These are phyloP conservation scores for Multifurca ochricompacta DNA, from an alignment of 768 basidiomycete genomes.

Conservation along the genomic window DNA sequence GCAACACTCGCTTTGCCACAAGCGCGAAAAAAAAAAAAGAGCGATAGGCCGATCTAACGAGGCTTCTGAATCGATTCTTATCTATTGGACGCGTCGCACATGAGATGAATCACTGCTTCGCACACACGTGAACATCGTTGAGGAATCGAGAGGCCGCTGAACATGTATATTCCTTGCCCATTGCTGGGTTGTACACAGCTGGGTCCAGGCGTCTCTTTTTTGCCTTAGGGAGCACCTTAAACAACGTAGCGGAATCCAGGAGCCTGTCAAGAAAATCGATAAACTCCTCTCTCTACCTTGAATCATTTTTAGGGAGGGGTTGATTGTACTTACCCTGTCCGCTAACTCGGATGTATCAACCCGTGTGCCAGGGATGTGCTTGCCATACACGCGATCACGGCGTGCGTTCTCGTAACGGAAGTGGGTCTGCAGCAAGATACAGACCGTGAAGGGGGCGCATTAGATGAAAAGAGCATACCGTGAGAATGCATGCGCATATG, in stretches of 20 bases:
- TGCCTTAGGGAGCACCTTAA: slow-evolving; percentile 13
- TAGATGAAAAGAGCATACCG: slow-evolving; percentile 28
- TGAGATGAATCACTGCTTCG: not conserved
- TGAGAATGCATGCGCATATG: slow-evolving; percentile 42
- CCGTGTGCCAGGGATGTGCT: slow-evolving; percentile 36
- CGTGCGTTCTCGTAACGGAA: slow-evolving; percentile 55
- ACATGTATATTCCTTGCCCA: not conserved
- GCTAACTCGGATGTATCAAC: slow-evolving; percentile 61
- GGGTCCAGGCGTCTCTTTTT: not conserved
- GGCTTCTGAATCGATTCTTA: no score
- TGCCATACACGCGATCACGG: slow-evolving; percentile 47
- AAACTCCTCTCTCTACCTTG: not conserved
- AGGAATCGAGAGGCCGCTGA: not conserved
- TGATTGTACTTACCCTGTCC: slow-evolving; percentile 42
- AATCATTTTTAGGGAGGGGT: not conserved
- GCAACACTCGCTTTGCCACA: no score
- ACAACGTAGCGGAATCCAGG: slow-evolving; percentile 52
- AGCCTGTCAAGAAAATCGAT: slow-evolving; percentile 34
- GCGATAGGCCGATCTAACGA: not conserved
- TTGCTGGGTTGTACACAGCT: not conserved
- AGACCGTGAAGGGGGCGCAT: not conserved
- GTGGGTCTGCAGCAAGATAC: slow-evolving; percentile 37
- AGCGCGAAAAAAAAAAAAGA: no score
- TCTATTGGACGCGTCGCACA: not conserved
- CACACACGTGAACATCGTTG: not conserved